Conservation (phyloP, 441 rosid genomes). For the Macaranga tanarius region DNA sequence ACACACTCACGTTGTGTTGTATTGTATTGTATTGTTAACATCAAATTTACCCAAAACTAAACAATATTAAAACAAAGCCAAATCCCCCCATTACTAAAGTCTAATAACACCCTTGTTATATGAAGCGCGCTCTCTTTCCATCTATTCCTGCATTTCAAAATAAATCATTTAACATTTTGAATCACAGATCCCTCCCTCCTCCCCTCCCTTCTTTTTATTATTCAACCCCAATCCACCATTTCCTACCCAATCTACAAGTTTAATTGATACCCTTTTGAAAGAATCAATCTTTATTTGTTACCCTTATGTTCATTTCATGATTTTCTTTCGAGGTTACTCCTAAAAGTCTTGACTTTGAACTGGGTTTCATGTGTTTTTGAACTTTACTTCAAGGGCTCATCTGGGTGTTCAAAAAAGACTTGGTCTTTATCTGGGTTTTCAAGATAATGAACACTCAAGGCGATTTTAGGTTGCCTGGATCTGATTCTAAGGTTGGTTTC, state of each 20-base stretch:
- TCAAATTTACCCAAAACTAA: background rate
- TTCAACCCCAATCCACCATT: constrained; percentile 6
- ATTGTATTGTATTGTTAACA: too few relatives aligned
- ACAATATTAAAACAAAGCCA: too few relatives aligned
- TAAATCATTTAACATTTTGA: background rate
- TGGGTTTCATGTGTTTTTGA: constrained; percentile 5
- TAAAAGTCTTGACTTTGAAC: background rate
- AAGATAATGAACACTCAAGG: constrained; percentile 42
- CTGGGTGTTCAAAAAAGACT: background rate
- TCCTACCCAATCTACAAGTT: background rate
- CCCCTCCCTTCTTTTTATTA: background rate
- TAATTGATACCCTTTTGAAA: background rate
- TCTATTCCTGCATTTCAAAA: constrained; percentile 12
- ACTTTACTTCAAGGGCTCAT: background rate
- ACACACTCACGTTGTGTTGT: background rate
- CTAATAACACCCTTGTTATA: background rate
- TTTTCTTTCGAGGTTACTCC: background rate
- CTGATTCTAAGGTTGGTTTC: constrained; percentile 45
- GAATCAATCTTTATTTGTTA: background rate
- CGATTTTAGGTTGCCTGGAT: constrained; percentile 33
- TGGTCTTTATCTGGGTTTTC: constrained; percentile 8
- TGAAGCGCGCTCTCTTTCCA: constrained; percentile 18
- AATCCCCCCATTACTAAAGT: too few relatives aligned
- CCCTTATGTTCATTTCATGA: background rate
- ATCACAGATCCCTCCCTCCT: background rate